A percentile compares a stretch with the other conserved stretches of the same genome.
Evolutionary conservation across 2,329 filamentous ascomycete species (phyloP).

Genomic region (Colletotrichum acutatum): DNA sequence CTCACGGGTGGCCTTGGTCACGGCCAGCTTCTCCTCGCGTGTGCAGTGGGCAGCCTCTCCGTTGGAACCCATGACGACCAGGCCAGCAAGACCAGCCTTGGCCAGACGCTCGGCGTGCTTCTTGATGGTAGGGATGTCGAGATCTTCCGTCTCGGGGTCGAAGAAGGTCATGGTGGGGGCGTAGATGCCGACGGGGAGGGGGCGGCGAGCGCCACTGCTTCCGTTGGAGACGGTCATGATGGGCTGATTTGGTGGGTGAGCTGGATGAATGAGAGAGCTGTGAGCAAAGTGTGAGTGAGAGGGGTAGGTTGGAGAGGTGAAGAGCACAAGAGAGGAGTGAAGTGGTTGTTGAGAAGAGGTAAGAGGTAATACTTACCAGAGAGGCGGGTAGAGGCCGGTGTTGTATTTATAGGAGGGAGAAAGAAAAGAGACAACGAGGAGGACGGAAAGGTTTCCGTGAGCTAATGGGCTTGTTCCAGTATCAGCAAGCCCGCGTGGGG

Average conservation of each 20-base stretch:
- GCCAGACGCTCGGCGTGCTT: constrained; percentile 83
- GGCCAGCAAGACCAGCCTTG: constrained; percentile 80
- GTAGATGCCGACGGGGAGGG: constrained; percentile 85
- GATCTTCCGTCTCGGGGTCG: constrained; percentile 82
- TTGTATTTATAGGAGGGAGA: constrained; percentile 45
- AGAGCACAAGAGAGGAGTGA: constrained; percentile 35
- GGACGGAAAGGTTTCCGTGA: constrained; percentile 43
- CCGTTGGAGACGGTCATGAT: constrained; percentile 38
- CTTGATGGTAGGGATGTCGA: constrained; percentile 83
- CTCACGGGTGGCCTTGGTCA: constrained; percentile 82
- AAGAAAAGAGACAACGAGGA: constrained; percentile 34
- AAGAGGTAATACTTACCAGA: background rate
- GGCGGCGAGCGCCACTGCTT: constrained; percentile 51
- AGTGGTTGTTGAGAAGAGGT: constrained; percentile 9
- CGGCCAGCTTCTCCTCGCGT: constrained; percentile 77
- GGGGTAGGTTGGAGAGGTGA: background rate
- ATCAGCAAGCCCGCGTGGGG: constrained; percentile 42
- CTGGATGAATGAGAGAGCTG: constrained; percentile 22
- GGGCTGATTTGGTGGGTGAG: constrained; percentile 9
- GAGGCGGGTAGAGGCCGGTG: constrained; percentile 15
- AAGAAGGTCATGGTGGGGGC: constrained; percentile 94
- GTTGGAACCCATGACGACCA: constrained; percentile 91
- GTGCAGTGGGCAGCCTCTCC: constrained; percentile 90
- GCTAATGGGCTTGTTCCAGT: constrained; percentile 44
- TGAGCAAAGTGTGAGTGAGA: constrained; percentile 8